These are phyloP conservation scores for Coprinopsis strossmayeri DNA, from an alignment of 768 basidiomycete genomes.

Conservation along the genomic window DNA sequence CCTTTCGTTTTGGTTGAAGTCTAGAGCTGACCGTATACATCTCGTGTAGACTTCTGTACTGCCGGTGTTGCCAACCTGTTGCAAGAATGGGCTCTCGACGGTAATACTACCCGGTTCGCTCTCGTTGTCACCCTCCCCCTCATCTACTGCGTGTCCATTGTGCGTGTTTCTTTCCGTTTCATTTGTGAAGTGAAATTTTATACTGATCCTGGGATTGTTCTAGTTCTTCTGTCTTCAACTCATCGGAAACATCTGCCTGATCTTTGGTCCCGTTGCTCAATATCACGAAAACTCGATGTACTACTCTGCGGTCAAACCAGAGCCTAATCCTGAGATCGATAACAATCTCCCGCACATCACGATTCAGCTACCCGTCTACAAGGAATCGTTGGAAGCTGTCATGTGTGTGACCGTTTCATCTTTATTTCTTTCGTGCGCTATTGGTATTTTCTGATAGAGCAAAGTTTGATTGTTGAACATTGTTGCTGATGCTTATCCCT, in stretches of 20 bases:
- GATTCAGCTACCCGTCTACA: slow-evolving; percentile 85
- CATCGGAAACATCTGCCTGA: slow-evolving; percentile 55
- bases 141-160: slow-evolving; percentile 72
- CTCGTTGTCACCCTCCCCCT: slow-evolving; percentile 61
- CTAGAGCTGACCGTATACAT: too few relatives aligned
- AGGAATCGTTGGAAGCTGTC: slow-evolving; percentile 66
- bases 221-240: slow-evolving; percentile 78
- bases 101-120: slow-evolving; percentile 53
- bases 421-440: background rate
- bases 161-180: slow-evolving; percentile 28
- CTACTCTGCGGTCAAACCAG: slow-evolving; percentile 68
- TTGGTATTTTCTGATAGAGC: background rate
- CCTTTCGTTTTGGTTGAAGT: slow-evolving; percentile 4
- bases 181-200: too few relatives aligned
- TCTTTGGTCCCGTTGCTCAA: slow-evolving; percentile 78
- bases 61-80: slow-evolving; percentile 55
- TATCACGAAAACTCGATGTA: slow-evolving; percentile 80
- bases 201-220: background rate
- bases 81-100: slow-evolving; percentile 65
- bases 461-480: background rate
- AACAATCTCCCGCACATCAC: slow-evolving; percentile 69
- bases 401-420: slow-evolving; percentile 42
- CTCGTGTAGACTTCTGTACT: slow-evolving; percentile 57
- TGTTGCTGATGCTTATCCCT: background rate
- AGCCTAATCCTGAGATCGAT: slow-evolving; percentile 61